Percentiles rank a stretch among this genome's conserved stretches.
phyloP scores from a whole-genome alignment of 345 rosid species.

The Eucalyptus cladocalyx region DNA sequence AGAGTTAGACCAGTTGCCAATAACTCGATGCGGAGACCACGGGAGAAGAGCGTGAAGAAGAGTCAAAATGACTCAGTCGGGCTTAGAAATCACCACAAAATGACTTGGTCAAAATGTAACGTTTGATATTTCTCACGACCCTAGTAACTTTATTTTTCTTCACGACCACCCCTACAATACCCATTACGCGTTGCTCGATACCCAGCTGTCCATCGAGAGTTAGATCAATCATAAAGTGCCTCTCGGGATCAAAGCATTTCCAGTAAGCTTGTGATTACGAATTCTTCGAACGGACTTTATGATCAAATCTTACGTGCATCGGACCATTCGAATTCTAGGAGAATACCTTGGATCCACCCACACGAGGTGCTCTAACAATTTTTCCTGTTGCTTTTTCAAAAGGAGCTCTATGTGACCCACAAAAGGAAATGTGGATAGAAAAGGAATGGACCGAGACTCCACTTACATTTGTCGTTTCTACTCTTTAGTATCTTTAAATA shows the following conservation, averaged over 20 bases:
- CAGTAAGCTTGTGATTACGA: too few relatives aligned
- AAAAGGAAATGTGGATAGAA: too few relatives aligned
- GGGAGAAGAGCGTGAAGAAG: background rate
- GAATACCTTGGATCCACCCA: too few relatives aligned
- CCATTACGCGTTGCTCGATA: background rate
- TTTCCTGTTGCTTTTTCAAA: background rate
- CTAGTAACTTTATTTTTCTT: background rate
- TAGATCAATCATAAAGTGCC: too few relatives aligned
- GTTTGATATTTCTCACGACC: background rate
- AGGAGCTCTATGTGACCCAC: background rate
- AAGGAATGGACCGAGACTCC: background rate
- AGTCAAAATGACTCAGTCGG: background rate
- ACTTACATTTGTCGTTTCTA: background rate
- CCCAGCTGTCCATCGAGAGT: background rate
- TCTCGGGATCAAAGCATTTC: too few relatives aligned
- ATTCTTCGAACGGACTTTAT: too few relatives aligned
- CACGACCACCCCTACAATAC: background rate
- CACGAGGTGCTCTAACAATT: too few relatives aligned
- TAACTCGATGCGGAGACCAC: background rate
- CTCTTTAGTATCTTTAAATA: background rate
- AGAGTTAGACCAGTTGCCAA: background rate
- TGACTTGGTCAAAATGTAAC: background rate
- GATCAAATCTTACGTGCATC: too few relatives aligned
- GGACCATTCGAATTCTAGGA: too few relatives aligned
- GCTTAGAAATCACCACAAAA: background rate